phyloP scores from a whole-genome alignment of 2,329 filamentous ascomycete species.

The Epichloe uncinata region DNA sequence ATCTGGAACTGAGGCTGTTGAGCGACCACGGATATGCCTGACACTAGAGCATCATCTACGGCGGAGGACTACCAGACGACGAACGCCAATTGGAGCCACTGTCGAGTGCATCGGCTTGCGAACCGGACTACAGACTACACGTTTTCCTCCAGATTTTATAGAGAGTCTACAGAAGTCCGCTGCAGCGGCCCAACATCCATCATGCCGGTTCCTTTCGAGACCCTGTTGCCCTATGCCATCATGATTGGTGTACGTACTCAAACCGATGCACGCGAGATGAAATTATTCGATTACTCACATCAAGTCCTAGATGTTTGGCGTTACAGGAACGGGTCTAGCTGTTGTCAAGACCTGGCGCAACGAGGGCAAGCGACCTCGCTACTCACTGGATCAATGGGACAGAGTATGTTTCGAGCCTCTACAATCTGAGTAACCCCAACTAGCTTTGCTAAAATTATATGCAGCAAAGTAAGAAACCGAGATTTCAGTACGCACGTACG shows the following conservation, averaged over 20 bases:
- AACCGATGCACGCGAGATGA: conserved; percentile 3
- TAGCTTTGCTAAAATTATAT: conserved; percentile 15
- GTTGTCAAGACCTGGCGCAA: conserved; percentile 44
- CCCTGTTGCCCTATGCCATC: conserved; percentile 51
- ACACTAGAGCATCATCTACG: not conserved
- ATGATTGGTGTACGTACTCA: conserved; percentile 40
- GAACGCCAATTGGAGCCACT: conserved; percentile 2
- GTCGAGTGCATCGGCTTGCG: not conserved
- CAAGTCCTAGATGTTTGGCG: conserved; percentile 46
- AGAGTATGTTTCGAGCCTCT: conserved; percentile 29
- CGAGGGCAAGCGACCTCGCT: conserved; percentile 46
- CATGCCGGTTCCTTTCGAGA: conserved; percentile 53
- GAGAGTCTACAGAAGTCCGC: conserved; percentile 14
- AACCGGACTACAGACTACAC: not conserved
- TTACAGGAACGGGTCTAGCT: conserved; percentile 43
- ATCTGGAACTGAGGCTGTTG: not conserved
- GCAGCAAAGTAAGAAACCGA: conserved; percentile 39
- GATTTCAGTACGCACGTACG: not conserved
- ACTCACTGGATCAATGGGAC: conserved; percentile 51
- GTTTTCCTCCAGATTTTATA: not conserved
- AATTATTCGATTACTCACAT: not conserved
- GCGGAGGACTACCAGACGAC: not conserved
- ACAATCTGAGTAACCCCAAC: not conserved
- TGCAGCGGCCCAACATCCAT: conserved; percentile 16
- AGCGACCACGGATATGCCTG: not conserved